These are phyloP conservation scores for Rhodotorula sp. DNA, from an alignment of 1,284 basidiomycete genomes.

Conservation along the genomic window DNA sequence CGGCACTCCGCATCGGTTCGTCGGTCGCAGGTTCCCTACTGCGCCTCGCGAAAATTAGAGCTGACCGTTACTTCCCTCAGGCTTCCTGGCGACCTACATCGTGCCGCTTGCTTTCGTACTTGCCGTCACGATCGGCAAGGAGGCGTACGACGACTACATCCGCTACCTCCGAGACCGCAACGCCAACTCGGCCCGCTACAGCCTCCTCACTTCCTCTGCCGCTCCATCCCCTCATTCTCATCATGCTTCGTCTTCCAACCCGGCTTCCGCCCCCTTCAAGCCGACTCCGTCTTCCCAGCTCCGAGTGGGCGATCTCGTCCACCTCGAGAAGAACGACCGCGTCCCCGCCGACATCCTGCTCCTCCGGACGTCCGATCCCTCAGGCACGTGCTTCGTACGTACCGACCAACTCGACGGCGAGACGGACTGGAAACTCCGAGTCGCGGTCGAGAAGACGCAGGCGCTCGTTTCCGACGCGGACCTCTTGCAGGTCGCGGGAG, in stretches of 20 bases:
- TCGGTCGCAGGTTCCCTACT: conserved; percentile 23
- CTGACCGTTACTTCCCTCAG: conserved; percentile 52
- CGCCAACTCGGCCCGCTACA: conserved; percentile 90
- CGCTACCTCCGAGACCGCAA: conserved; percentile 87
- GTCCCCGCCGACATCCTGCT: conserved; percentile 94
- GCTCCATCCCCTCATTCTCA: conserved; percentile 23
- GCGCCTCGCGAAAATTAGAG: no score
- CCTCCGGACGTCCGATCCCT: conserved; percentile 77
- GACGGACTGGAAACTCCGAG: conserved; percentile 97
- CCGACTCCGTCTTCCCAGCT: conserved; percentile 82
- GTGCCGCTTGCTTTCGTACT: conserved; percentile 95
- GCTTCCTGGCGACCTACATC: conserved; percentile 94
- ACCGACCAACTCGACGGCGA: conserved; percentile 99
- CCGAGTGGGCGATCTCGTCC: conserved; percentile 85
- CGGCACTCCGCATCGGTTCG: conserved; percentile 89
- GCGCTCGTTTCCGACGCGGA: conserved; percentile 66
- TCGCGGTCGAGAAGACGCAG: conserved; percentile 83
- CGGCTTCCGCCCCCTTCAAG: conserved; percentile 31
- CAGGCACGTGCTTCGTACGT: conserved; percentile 93
- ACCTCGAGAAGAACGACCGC: conserved; percentile 94
- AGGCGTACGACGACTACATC: conserved; percentile 96
- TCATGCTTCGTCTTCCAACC: conserved; percentile 27
- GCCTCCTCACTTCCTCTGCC: conserved; percentile 59
- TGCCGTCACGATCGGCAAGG: conserved; percentile 94
- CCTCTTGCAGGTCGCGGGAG: conserved; percentile 71